phyloP scores from a whole-genome alignment of 768 basidiomycete genomes.

The Goffeauzyma gilvescens region DNA sequence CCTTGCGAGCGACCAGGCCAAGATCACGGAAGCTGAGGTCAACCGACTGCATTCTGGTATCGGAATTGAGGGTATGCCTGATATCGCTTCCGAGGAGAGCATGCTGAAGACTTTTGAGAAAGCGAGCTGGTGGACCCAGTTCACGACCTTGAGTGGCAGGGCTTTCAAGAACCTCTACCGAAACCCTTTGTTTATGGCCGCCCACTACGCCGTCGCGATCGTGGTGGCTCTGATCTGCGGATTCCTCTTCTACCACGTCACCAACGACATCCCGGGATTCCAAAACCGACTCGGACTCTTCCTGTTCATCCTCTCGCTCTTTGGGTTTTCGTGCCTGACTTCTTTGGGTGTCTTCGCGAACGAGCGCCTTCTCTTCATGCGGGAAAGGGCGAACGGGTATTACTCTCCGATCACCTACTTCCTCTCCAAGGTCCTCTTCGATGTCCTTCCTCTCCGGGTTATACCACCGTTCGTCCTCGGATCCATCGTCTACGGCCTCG shows the following conservation, averaged over 20 bases:
- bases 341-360: slow-evolving; percentile 86
- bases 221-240: slow-evolving; percentile 72
- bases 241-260: slow-evolving; percentile 75
- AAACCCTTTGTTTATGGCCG: slow-evolving; percentile 72
- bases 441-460: slow-evolving; percentile 80
- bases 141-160: slow-evolving; percentile 77
- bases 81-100: slow-evolving; percentile 49
- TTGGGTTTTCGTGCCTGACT: slow-evolving; percentile 90
- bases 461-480: slow-evolving; percentile 91
- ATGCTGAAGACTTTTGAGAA: slow-evolving; percentile 38
- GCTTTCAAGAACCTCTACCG: slow-evolving; percentile 97
- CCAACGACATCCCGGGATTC: slow-evolving; percentile 89
- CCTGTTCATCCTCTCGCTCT: slow-evolving; percentile 91
- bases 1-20: slow-evolving; percentile 47
- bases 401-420: slow-evolving; percentile 96
- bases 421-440: slow-evolving; percentile 88
- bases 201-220: slow-evolving; percentile 76
- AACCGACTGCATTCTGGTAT: slow-evolving; percentile 32
- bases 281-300: slow-evolving; percentile 64
- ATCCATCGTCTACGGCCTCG: slow-evolving; percentile 82
- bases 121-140: slow-evolving; percentile 76
- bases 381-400: slow-evolving; percentile 97
- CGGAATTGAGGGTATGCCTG: slow-evolving; percentile 39
- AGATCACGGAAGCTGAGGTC: slow-evolving; percentile 45
- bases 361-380: slow-evolving; percentile 89